Evolutionary conservation across 1,284 basidiomycete species (phyloP), one percentile per base, ranked within the genome.

Genomic region (Fomitopsis palustris): DNA sequence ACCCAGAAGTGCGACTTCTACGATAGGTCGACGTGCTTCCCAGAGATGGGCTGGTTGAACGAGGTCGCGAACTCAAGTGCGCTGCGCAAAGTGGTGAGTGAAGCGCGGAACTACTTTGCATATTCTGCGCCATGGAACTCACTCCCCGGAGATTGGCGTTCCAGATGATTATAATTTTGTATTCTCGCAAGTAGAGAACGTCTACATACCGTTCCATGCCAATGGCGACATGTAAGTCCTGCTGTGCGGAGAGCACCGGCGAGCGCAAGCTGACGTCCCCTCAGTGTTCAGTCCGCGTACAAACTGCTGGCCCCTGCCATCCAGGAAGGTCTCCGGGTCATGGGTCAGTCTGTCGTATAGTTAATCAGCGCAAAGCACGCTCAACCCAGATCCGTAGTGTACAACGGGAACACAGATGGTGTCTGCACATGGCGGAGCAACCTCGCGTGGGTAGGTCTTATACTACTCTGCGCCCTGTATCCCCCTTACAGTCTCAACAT

Each of bases 391-490:
- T 19, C 8, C 10, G 4, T 31, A 55, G 53, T 55, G 17, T 55
- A 54, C 47, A 59, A 55, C 31, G 53, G 53, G 8, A 51, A 59
- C 53, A 59, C 53, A 9, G 53, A 59, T 31, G 45, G 53, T n/a
- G 57, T 59, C 45, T 59, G 57, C 33, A 19, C 49, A 25, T 59
- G 57, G 57, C 52, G 53, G n/a, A 55, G 57, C 31, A 54, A 54
- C 25, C 42, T 59, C 9, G 33, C 53, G n/a, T 59, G 53, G 57
- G 57, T 59, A 14, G 2, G 51, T 53, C 31, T 10, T 17, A 4
- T 19, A 19, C 19, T 45, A 31, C n/a, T 19, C 29, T 35, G 7
- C 3, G 14, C 8, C 12, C 29, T 23, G 39, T 38, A 12, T 53
- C 6, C n/a, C 17, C 8, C n/a, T 23, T 19, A 19, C 33, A 14